These are phyloP conservation scores for Mollisiaceae sp. DNA, from an alignment of 2,329 filamentous ascomycete genomes.

Conservation along the genomic window DNA sequence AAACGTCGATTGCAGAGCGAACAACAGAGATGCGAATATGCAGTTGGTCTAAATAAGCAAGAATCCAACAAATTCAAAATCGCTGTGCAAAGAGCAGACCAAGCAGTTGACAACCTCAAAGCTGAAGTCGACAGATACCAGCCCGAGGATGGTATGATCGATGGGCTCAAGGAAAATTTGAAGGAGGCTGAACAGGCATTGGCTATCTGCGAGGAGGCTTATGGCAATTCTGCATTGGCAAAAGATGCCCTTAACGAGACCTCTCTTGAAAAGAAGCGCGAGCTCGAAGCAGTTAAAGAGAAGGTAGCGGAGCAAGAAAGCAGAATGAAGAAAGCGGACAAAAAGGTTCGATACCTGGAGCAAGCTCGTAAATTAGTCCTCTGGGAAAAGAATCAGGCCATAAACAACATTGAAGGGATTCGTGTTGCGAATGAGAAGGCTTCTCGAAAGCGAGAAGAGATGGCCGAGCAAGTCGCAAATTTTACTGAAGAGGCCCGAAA, in stretches of 20 bases:
- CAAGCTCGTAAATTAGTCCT: conserved; percentile 59
- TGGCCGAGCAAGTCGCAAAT: conserved; percentile 54
- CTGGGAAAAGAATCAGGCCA: conserved; percentile 65
- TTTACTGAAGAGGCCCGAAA: conserved; percentile 60
- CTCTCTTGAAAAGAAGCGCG: conserved; percentile 43
- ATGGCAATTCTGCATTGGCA: conserved; percentile 55
- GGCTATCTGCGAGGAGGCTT: conserved; percentile 59
- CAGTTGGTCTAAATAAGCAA: conserved; percentile 55
- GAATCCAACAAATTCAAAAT: conserved; percentile 55
- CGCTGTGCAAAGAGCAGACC: conserved; percentile 63
- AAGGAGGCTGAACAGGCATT: conserved; percentile 52
- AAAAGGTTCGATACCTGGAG: conserved; percentile 55
- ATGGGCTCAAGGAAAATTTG: conserved; percentile 62
- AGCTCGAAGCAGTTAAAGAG: conserved; percentile 47
- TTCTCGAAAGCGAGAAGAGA: conserved; percentile 53
- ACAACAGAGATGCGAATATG: conserved; percentile 54
- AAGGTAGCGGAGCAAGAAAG: conserved; percentile 44
- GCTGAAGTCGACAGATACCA: conserved; percentile 70
- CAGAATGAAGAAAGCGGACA: conserved; percentile 59
- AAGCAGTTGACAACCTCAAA: conserved; percentile 56
- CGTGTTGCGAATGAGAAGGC: conserved; percentile 52
- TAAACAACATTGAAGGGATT: conserved; percentile 55
- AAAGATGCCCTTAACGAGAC: conserved; percentile 55
- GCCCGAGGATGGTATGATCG: conserved; percentile 70
- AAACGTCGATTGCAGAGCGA: conserved; percentile 48